Evolutionary conservation across 352 stramenopile species (phyloP).

Genomic region (Phytophthora litchii): DNA sequence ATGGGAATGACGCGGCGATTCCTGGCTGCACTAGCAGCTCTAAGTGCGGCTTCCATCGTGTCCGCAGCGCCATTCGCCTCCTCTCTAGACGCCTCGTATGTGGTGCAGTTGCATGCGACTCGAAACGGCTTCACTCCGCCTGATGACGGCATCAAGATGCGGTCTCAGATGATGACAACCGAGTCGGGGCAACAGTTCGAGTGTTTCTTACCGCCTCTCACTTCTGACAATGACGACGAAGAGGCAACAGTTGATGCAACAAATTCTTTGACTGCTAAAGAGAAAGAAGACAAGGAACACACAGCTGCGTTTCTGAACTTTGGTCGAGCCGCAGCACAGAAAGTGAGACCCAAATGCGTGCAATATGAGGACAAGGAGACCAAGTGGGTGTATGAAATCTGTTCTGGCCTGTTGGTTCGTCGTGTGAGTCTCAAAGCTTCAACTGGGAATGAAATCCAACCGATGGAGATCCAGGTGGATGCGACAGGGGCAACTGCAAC

Average conservation of each 20-base stretch:
- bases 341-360: slow-evolving; percentile 69
- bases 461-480: slow-evolving; percentile 28
- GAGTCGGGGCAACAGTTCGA: slow-evolving; percentile 71
- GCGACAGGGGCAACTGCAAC: slow-evolving; percentile 8
- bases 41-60: slow-evolving; percentile 8
- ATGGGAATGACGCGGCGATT: slow-evolving; percentile 29
- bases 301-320: slow-evolving; percentile 47
- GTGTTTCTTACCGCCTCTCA: slow-evolving; percentile 66
- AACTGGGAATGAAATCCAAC: slow-evolving; percentile 7
- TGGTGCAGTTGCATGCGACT: slow-evolving; percentile 70
- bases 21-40: slow-evolving; percentile 11
- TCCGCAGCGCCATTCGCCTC: slow-evolving; percentile 17
- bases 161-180: slow-evolving; percentile 67
- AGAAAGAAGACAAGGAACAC: slow-evolving; percentile 15
- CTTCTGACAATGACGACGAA: slow-evolving; percentile 7
- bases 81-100: slow-evolving; percentile 54
- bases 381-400: slow-evolving; percentile 75
- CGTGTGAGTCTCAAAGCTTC: slow-evolving; percentile 41
- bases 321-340: slow-evolving; percentile 53
- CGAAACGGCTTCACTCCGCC: slow-evolving; percentile 42
- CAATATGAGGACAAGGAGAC: slow-evolving; percentile 58
- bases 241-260: not conserved
- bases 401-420: slow-evolving; percentile 56
- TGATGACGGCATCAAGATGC: slow-evolving; percentile 25
- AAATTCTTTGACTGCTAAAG: slow-evolving; percentile 3